A percentile compares a stretch with the other conserved stretches of the same genome.
Conservation (phyloP, 352 stramenopile genomes). For the Phytophthora parvispora region DNA sequence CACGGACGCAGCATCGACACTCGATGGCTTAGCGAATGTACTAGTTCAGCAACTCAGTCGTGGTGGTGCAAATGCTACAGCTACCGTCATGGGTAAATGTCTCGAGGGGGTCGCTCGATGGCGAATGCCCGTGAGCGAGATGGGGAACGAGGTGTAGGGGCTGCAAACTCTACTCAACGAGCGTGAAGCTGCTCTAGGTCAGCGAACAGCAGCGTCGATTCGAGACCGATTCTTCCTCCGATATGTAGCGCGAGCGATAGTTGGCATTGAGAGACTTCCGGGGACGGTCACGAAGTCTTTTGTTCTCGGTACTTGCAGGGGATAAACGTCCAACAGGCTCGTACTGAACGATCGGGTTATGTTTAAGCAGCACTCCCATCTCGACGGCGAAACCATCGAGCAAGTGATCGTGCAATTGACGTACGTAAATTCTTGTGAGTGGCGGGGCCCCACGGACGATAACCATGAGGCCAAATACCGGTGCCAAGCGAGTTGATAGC, state of each 20-base stretch:
- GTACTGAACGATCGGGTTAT: background rate
- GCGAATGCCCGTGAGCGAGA: constrained; percentile 52
- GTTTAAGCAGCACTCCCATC: constrained; percentile 1
- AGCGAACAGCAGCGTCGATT: too few relatives aligned
- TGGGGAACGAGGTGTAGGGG: constrained; percentile 48
- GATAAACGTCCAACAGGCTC: constrained; percentile 61
- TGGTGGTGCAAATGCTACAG: constrained; percentile 1
- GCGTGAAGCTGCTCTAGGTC: constrained; percentile 52
- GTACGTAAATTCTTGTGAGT: constrained; percentile 21
- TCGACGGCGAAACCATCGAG: constrained; percentile 14
- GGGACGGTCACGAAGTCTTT: constrained; percentile 28
- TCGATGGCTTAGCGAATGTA: constrained; percentile 47
- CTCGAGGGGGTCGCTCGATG: constrained; percentile 65
- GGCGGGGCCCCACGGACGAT: constrained; percentile 27
- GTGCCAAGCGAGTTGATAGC: constrained; percentile 27
- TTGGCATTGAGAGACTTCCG: too few relatives aligned
- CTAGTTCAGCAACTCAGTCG: constrained; percentile 44
- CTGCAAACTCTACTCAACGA: constrained; percentile 55
- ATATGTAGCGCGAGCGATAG: too few relatives aligned
- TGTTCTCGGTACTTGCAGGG: constrained; percentile 26
- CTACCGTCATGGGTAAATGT: constrained; percentile 54
- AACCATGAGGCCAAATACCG: constrained; percentile 36
- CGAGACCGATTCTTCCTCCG: too few relatives aligned
- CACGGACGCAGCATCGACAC: constrained; percentile 46
- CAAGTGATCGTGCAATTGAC: constrained; percentile 40